These are phyloP conservation scores for Diaporthe caulivora DNA, from an alignment of 2,329 filamentous ascomycete species.

Conservation along the genomic window DNA sequence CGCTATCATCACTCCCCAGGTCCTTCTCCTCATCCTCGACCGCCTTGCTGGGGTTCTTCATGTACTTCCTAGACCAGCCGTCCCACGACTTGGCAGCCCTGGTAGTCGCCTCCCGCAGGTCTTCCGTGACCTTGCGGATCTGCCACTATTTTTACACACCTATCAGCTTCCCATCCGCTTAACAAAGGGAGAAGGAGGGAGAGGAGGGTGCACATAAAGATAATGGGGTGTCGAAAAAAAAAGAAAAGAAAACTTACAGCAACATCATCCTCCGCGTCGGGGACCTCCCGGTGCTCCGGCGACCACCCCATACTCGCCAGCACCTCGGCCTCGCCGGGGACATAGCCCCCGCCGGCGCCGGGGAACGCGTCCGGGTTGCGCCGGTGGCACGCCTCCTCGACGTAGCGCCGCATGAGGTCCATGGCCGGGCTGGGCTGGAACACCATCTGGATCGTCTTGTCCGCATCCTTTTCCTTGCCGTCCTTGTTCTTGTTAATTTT, in stretches of 20 bases:
- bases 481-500: slow-evolving; percentile 22
- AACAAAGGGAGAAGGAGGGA: too few relatives aligned
- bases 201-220: too few relatives aligned
- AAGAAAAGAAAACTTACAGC: background rate
- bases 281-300: slow-evolving; percentile 9
- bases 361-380: slow-evolving; percentile 27
- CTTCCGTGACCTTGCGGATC: slow-evolving; percentile 24
- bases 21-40: background rate
- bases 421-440: slow-evolving; percentile 28
- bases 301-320: slow-evolving; percentile 24
- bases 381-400: slow-evolving; percentile 28
- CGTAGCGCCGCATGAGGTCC: slow-evolving; percentile 23
- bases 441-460: slow-evolving; percentile 16
- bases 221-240: too few relatives aligned
- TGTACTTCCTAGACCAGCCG: background rate
- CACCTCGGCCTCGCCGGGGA: slow-evolving; percentile 10
- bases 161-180: background rate
- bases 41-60: slow-evolving; percentile 9
- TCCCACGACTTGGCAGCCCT: slow-evolving; percentile 27
- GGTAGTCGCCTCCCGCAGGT: background rate
- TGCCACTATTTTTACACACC: slow-evolving; percentile 8
- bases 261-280: slow-evolving; percentile 10
- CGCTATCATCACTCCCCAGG: background rate
- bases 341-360: background rate
- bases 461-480: background rate